phyloP scores from a whole-genome alignment of 2,329 filamentous ascomycete genomes.

The Colletotrichum euphorbiae region DNA sequence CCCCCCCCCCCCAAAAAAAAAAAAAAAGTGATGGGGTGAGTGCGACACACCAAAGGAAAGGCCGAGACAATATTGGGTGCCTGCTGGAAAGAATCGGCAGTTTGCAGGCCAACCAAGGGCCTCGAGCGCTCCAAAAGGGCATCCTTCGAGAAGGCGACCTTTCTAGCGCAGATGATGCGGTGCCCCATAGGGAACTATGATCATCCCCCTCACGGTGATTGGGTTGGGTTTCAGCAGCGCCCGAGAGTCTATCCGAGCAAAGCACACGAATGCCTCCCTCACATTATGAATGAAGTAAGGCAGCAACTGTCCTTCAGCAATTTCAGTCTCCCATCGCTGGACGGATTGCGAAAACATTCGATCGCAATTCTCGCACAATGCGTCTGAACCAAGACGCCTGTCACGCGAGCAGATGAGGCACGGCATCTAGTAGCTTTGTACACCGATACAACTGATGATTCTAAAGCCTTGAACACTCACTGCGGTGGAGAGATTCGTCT shows the following conservation, averaged over 20 bases:
- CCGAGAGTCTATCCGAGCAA: constrained; percentile 33
- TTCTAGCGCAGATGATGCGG: constrained; percentile 22
- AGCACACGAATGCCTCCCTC: not conserved
- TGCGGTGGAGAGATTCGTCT: constrained; percentile 19
- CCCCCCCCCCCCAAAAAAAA: too few relatives aligned
- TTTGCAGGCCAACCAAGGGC: constrained; percentile 9
- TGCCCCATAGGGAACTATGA: constrained; percentile 13
- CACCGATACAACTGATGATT: not conserved
- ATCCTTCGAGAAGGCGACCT: constrained; percentile 34
- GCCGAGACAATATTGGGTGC: constrained; percentile 28
- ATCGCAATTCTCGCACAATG: too few relatives aligned
- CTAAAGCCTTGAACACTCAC: not conserved
- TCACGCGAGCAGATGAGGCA: not conserved
- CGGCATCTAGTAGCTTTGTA: not conserved
- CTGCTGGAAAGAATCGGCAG: constrained; percentile 22
- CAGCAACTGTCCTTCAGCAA: not conserved
- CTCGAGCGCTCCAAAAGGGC: constrained; percentile 30
- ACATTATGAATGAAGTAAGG: constrained; percentile 30
- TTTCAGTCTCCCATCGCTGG: not conserved
- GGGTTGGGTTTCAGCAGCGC: constrained; percentile 33
- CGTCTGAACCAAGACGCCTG: too few relatives aligned
- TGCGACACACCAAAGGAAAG: constrained; percentile 30
- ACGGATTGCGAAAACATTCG: not conserved
- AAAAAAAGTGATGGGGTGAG: not conserved
- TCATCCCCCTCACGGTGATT: constrained; percentile 12